A percentile compares a stretch with the other conserved stretches of the same genome.
Evolutionary conservation across 2,329 filamentous ascomycete species (phyloP).

Genomic region (Xylaria sp.): DNA sequence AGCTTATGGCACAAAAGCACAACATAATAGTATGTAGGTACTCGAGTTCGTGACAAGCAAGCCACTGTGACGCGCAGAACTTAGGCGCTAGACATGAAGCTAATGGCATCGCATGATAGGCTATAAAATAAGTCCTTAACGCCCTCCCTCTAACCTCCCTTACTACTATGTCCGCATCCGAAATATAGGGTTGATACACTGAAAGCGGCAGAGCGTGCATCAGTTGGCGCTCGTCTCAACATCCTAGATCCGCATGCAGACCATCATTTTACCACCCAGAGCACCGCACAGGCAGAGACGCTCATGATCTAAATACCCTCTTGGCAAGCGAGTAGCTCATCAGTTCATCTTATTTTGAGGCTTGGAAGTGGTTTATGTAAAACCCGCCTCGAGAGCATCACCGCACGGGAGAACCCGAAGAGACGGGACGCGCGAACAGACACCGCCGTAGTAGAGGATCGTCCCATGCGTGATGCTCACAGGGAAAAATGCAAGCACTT

Average conservation of each 20-base stretch:
- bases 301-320: background rate
- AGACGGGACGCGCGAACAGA: constrained; percentile 4
- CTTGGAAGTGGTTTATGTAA: background rate
- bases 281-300: constrained; percentile 7
- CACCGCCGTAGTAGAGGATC: background rate
- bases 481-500: constrained; percentile 5
- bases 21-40: background rate
- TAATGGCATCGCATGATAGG: background rate
- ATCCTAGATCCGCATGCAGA: constrained; percentile 13
- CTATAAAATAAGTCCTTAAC: background rate
- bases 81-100: constrained; percentile 4
- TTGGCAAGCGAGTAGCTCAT: background rate
- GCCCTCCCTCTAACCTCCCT: background rate
- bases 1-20: background rate
- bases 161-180: background rate
- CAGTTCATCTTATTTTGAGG: background rate
- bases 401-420: background rate
- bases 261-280: background rate
- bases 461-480: constrained; percentile 4
- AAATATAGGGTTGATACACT: constrained; percentile 3
- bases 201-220: constrained; percentile 4
- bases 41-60: constrained; percentile 11
- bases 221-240: constrained; percentile 24
- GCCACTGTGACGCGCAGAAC: constrained; percentile 1
- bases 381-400: background rate